phyloP scores from a whole-genome alignment of 2,329 filamentous ascomycete genomes.

The Blumeria hordei region DNA sequence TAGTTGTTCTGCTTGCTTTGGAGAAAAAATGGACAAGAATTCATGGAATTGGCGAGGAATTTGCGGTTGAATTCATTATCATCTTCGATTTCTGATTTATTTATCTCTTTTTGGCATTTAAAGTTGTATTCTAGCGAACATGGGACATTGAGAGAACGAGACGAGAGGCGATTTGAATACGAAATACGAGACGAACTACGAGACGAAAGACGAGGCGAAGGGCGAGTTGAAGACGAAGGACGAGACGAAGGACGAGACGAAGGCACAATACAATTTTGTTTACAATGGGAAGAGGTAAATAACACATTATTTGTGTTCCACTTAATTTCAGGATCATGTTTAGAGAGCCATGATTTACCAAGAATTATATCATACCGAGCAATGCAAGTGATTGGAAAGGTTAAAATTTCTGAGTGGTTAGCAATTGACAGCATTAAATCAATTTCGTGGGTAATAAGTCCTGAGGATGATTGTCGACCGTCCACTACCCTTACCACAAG shows the following conservation, averaged over 20 bases:
- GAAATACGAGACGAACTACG: no score
- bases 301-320: neutral
- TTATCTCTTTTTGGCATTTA: neutral
- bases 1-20: neutral
- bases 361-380: slow-evolving; percentile 1
- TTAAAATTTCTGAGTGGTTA: neutral
- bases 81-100: neutral
- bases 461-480: neutral
- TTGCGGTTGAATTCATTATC: neutral
- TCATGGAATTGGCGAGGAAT: neutral
- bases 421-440: neutral
- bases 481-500: neutral
- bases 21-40: neutral
- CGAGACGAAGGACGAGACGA: neutral
- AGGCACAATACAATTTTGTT: neutral
- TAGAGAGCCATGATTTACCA: neutral
- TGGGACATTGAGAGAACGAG: no score
- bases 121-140: neutral
- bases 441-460: neutral
- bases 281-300: neutral
- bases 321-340: neutral
- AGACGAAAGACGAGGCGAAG: neutral
- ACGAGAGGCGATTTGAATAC: no score
- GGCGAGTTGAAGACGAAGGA: neutral
- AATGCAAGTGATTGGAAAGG: neutral